These are phyloP conservation scores for Scheffersomyces coipomensis DNA, from an alignment of 805 yeast species.

Conservation along the genomic window DNA sequence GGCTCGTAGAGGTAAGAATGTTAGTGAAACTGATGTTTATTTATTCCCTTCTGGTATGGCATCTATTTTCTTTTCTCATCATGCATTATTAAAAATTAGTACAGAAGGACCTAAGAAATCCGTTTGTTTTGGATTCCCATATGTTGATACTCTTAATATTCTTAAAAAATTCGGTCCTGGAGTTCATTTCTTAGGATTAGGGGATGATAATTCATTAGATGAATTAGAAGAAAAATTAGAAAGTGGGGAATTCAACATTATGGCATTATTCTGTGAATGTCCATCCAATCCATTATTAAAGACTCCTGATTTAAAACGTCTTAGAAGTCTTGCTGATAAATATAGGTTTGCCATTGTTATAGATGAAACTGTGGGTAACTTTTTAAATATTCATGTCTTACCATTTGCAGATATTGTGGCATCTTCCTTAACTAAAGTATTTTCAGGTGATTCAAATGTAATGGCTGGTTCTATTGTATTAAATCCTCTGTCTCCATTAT, in stretches of 20 bases:
- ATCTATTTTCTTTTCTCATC: constrained; percentile 80
- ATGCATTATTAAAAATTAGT: constrained; percentile 40
- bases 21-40: constrained; percentile 66
- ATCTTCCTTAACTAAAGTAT: constrained; percentile 85
- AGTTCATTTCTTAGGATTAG: constrained; percentile 79
- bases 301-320: constrained; percentile 72
- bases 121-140: constrained; percentile 95
- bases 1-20: constrained; percentile 24
- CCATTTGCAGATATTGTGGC: constrained; percentile 86
- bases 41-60: constrained; percentile 94
- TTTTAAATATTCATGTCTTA: constrained; percentile 76
- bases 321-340: constrained; percentile 63
- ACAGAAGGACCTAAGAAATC: constrained; percentile 47
- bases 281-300: constrained; percentile 93
- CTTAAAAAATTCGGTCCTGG: constrained; percentile 91
- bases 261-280: constrained; percentile 85
- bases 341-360: constrained; percentile 78
- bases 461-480: constrained; percentile 89
- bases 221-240: constrained; percentile 63
- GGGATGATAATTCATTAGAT: constrained; percentile 68
- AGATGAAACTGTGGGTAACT: constrained; percentile 94
- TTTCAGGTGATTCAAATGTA: constrained; percentile 92
- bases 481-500: constrained; percentile 62
- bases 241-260: constrained; percentile 53
- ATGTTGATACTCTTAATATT: constrained; percentile 86